phyloP scores from a whole-genome alignment of 2,329 filamentous ascomycete genomes.

The Sporothrix inflata region DNA sequence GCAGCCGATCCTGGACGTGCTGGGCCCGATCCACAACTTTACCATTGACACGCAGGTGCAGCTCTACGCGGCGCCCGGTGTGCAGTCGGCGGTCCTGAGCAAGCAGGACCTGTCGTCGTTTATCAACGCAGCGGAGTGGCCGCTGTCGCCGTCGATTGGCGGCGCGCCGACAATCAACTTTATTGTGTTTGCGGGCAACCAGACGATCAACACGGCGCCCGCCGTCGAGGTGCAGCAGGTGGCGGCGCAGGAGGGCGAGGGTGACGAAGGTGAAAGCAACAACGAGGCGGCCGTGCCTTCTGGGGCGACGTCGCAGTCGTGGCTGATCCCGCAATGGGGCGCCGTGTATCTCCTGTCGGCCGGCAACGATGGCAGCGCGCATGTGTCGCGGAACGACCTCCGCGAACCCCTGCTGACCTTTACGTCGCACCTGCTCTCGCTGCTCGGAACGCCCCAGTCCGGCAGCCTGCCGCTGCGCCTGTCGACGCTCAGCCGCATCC shows the following conservation, averaged over 20 bases:
- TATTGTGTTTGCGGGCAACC: slow-evolving; percentile 83
- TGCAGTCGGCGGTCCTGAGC: slow-evolving; percentile 66
- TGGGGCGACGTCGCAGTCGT: slow-evolving; percentile 62
- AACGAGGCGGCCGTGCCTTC: slow-evolving; percentile 45
- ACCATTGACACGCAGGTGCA: slow-evolving; percentile 96
- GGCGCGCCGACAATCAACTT: slow-evolving; percentile 95
- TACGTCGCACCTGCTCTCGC: slow-evolving; percentile 83
- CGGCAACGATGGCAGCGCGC: slow-evolving; percentile 46
- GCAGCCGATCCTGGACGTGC: slow-evolving; percentile 75
- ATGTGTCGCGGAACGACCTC: slow-evolving; percentile 67
- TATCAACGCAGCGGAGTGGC: slow-evolving; percentile 98
- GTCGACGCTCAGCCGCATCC: slow-evolving; percentile 81
- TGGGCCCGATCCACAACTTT: slow-evolving; percentile 87
- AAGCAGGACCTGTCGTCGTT: slow-evolving; percentile 91
- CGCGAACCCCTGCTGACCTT: slow-evolving; percentile 85
- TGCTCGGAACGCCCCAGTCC: slow-evolving; percentile 81
- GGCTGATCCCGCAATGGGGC: slow-evolving; percentile 97
- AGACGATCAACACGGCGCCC: slow-evolving; percentile 60
- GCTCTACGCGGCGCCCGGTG: slow-evolving; percentile 78
- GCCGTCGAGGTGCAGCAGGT: background rate
- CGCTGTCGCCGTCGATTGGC: slow-evolving; percentile 89
- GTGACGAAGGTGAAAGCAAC: background rate
- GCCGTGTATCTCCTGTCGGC: slow-evolving; percentile 62
- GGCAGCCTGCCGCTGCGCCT: slow-evolving; percentile 85
- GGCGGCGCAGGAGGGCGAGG: background rate